These are phyloP conservation scores for Termitomyces sp. DNA, from an alignment of 768 basidiomycete genomes.

Conservation along the genomic window DNA sequence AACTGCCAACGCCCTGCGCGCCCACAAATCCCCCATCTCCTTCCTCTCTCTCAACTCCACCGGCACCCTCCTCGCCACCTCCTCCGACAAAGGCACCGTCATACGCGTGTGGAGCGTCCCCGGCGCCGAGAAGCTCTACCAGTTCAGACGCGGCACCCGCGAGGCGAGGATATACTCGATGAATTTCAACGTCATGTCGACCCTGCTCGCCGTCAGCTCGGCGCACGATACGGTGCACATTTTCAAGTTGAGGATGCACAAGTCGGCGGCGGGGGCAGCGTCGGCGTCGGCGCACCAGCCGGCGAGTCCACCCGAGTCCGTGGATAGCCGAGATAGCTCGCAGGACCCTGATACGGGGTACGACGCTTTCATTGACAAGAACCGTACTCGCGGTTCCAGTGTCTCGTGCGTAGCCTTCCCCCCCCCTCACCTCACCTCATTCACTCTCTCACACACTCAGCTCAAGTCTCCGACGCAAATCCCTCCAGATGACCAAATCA, in stretches of 20 bases:
- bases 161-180: constrained; percentile 80
- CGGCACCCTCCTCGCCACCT: constrained; percentile 89
- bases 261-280: neutral
- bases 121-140: constrained; percentile 88
- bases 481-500: constrained; percentile 68
- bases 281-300: constrained; percentile 21
- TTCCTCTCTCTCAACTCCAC: constrained; percentile 79
- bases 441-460: constrained; percentile 10
- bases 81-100: constrained; percentile 93
- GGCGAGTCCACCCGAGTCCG: constrained; percentile 57
- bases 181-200: constrained; percentile 77
- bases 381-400: constrained; percentile 36
- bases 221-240: constrained; percentile 97
- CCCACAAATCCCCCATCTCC: constrained; percentile 92
- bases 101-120: constrained; percentile 94
- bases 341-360: constrained; percentile 71
- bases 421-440: neutral
- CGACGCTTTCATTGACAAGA: constrained; percentile 77
- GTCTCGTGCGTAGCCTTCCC: constrained; percentile 41
- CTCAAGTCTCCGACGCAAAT: constrained; percentile 60
- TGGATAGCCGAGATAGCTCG: constrained; percentile 40
- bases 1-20: constrained; percentile 93
- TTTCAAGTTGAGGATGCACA: constrained; percentile 65
- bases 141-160: constrained; percentile 88
- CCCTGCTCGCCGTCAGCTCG: constrained; percentile 83